A percentile compares a stretch with the other conserved stretches of the same genome.
phyloP scores from a whole-genome alignment of 2,329 filamentous ascomycete genomes.

The Colletotrichum sp. region DNA sequence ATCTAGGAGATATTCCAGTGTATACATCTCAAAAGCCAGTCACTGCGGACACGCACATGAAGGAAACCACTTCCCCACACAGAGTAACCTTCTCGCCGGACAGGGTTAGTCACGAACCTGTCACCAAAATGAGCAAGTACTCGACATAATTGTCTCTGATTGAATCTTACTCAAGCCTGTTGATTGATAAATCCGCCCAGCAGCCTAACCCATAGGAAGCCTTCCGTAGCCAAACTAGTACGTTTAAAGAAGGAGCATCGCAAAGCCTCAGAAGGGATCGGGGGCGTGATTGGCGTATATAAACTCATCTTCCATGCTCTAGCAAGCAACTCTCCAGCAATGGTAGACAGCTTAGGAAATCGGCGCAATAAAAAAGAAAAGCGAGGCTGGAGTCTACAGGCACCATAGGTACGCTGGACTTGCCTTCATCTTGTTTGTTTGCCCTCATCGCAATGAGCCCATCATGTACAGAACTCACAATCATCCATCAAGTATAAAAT shows the following conservation, averaged over 20 bases:
- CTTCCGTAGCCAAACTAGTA: background rate
- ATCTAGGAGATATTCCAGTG: background rate
- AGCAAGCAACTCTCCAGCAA: background rate
- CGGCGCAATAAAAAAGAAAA: no score
- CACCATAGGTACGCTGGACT: no score
- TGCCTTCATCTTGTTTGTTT: background rate
- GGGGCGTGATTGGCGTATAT: background rate
- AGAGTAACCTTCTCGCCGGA: background rate
- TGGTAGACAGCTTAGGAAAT: no score
- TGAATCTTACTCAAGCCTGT: no score
- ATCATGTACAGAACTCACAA: background rate
- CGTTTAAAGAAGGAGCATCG: no score
- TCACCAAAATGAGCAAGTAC: background rate
- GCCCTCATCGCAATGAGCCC: no score
- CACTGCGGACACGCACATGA: background rate
- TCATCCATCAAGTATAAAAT: accelerated
- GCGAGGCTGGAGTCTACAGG: no score
- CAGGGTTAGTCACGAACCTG: background rate
- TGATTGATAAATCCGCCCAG: background rate
- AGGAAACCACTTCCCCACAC: accelerated
- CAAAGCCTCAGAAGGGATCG: background rate
- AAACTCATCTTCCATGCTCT: accelerated
- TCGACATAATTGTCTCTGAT: no score
- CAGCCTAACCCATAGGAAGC: accelerated
- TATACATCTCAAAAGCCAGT: background rate